Percentiles rank a stretch among this genome's conserved stretches.
phyloP scores from a whole-genome alignment of 495 filamentous ascomycete genomes.

The Aspergillus indologenus region DNA sequence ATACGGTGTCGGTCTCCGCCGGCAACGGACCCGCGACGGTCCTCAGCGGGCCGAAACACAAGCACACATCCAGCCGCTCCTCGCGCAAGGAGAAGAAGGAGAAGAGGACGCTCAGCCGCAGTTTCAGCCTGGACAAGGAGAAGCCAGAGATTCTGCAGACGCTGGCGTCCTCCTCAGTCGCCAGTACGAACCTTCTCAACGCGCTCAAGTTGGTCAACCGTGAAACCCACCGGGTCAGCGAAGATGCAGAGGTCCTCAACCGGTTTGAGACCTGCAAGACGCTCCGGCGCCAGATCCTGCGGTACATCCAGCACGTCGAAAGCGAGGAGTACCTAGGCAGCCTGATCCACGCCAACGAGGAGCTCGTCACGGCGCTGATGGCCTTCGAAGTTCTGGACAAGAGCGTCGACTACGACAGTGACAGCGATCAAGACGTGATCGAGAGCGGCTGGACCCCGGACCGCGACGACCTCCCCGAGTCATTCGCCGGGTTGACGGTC shows the following conservation, averaged over 20 bases:
- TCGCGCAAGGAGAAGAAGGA: constrained; percentile 40
- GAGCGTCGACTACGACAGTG: constrained; percentile 93
- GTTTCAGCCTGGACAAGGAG: constrained; percentile 83
- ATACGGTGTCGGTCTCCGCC: constrained; percentile 41
- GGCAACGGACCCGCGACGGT: constrained; percentile 39
- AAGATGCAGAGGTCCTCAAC: constrained; percentile 70
- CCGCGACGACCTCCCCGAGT: constrained; percentile 31
- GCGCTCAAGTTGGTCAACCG: constrained; percentile 87
- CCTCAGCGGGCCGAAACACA: constrained; percentile 37
- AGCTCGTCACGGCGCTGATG: constrained; percentile 87
- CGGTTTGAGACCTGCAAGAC: constrained; percentile 84
- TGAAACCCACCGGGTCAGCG: constrained; percentile 81
- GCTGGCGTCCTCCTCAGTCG: constrained; percentile 81
- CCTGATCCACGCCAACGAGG: constrained; percentile 78
- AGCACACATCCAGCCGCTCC: constrained; percentile 30
- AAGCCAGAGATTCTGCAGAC: constrained; percentile 77
- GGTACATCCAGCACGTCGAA: constrained; percentile 86
- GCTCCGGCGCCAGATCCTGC: constrained; percentile 76
- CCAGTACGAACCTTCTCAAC: constrained; percentile 88
- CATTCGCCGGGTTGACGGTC: constrained; percentile 40
- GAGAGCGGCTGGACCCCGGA: constrained; percentile 37
- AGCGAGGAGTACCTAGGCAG: constrained; percentile 77
- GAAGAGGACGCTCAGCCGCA: constrained; percentile 40
- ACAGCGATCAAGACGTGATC: constrained; percentile 66
- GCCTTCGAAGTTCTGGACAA: constrained; percentile 93